Conservation (phyloP, 176 grass and related monocot genomes). For the Sorghum bicolor region DNA sequence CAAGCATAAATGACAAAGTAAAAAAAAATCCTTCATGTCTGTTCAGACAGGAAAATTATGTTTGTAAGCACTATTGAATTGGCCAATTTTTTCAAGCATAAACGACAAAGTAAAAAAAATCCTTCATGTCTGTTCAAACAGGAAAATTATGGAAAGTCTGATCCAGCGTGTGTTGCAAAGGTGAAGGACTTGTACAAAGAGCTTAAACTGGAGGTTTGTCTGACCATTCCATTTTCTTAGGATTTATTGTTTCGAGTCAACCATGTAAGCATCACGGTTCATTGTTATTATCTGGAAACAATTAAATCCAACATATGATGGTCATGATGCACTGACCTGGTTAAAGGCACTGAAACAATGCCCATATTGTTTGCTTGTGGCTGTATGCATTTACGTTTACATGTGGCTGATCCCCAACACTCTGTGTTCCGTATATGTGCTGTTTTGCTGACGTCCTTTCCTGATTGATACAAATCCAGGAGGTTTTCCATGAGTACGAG, state of each 20-base stretch:
- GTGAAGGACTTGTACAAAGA: slow-evolving; percentile 91
- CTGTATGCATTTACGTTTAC: background rate
- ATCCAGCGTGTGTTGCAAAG: slow-evolving; percentile 78
- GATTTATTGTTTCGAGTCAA: background rate
- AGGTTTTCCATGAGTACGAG: slow-evolving; percentile 66
- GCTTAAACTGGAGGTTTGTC: slow-evolving; percentile 82
- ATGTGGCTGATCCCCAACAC: background rate
- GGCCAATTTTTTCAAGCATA: slow-evolving; percentile 12
- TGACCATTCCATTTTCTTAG: slow-evolving; percentile 14
- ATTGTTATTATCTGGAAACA: background rate
- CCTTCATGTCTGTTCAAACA: slow-evolving; percentile 22
- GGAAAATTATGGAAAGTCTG: slow-evolving; percentile 91
- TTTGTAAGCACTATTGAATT: slow-evolving; percentile 49
- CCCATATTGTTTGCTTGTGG: background rate
- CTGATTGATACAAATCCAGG: slow-evolving; percentile 30
- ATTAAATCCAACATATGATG: background rate
- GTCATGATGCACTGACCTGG: background rate
- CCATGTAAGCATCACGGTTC: background rate
- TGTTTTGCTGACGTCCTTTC: slow-evolving; percentile 12
- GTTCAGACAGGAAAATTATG: slow-evolving; percentile 76
- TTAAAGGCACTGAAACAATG: slow-evolving; percentile 30
- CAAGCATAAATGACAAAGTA: background rate
- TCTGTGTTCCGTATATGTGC: background rate
- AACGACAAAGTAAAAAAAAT: background rate
- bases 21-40: slow-evolving; percentile 16